Conservation (phyloP, 371 early-diverging fungal species). For the Apophysomyces trapeziformis region DNA sequence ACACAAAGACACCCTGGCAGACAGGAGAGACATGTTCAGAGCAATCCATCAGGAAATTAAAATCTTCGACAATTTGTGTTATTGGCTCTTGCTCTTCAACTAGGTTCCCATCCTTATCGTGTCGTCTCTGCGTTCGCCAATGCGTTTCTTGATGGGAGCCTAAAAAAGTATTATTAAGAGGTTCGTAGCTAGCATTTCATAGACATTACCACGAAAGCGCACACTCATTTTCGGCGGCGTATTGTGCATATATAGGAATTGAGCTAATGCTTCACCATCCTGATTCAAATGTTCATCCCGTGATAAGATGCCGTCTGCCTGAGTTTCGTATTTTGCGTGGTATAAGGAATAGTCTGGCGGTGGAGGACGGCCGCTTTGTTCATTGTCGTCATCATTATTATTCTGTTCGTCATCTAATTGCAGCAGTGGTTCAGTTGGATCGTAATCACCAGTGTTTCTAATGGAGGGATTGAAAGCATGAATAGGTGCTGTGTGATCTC, state of each 20-base stretch:
- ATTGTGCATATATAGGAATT: constrained; percentile 49
- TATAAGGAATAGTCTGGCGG: constrained; percentile 49
- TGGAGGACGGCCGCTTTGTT: constrained; percentile 31
- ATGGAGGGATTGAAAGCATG: constrained; percentile 14
- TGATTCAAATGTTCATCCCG: constrained; percentile 47
- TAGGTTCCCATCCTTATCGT: constrained; percentile 42
- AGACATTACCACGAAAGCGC: constrained; percentile 38
- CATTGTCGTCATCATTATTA: constrained; percentile 7
- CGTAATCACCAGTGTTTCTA: constrained; percentile 16
- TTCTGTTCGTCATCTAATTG: constrained; percentile 17
- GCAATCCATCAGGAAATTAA: constrained; percentile 39
- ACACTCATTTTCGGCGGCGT: constrained; percentile 38
- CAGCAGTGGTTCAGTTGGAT: constrained; percentile 6
- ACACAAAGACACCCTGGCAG: constrained; percentile 35
- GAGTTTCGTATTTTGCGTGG: constrained; percentile 29
- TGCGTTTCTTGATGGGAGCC: constrained; percentile 51
- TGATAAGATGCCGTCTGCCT: constrained; percentile 27
- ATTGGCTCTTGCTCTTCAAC: constrained; percentile 25
- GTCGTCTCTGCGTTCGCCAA: constrained; percentile 26
- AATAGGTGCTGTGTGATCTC: constrained; percentile 16
- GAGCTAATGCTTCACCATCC: constrained; percentile 50
- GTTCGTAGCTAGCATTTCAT: too few relatives aligned
- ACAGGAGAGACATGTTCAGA: constrained; percentile 28
- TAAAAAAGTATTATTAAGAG: constrained; percentile 6
- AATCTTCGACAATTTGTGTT: constrained; percentile 38